Base-by-base conservation (phyloP, 441 rosid genomes). In the Adansonia grandidieri region DNA sequence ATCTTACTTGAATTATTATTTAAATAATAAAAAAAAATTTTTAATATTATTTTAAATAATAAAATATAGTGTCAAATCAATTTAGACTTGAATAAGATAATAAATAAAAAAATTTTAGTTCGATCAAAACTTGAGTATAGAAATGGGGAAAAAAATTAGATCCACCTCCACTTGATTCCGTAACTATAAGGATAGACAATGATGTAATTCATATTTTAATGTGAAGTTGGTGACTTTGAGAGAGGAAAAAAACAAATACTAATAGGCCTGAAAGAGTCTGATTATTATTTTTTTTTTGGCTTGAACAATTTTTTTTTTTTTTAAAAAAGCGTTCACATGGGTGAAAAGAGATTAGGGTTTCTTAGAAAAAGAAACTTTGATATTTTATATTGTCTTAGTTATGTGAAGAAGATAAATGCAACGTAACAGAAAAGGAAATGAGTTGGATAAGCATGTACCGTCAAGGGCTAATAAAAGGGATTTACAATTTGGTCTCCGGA, bases 381-480 rank as follows among this genome's bases (percentile, higher is more conserved):
- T 78, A 48, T 37, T 73, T 56, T 45, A 56, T 68, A 71, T 62
- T 64, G 68, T 79, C 24, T 67, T 74, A 1, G 61, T 19, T 56
- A 20, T 56, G 9, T 9, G 61, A 73, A 48, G 68, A 56, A 58
- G 13, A 56, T 54, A 71, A 37, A 32, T 77, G 51, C 70, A 44
- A 47, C 86, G 75, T 83, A 40, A 75, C 63, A 75, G n/a, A 60
- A 71, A 80, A 79, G 81, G 78, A 84, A 72, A 76, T 79, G 82
- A 74, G 82, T 56, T 75, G 78, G 84, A 51, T 14, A 51, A 1
- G 14, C 56, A 14, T 51, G 56, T 32, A 32, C 37, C 37, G 37
- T 32, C 37, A 32, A 32, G 37, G 37, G 56, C 14, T 51, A 51
- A n/a, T 51, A 6, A 51, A 6, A n/a, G 56, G 56, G 17, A 3